Percentiles rank a stretch among this genome's conserved stretches.
These are phyloP conservation scores for Irpex lacteus DNA, from an alignment of 1,284 basidiomycete species.

Conservation along the genomic window DNA sequence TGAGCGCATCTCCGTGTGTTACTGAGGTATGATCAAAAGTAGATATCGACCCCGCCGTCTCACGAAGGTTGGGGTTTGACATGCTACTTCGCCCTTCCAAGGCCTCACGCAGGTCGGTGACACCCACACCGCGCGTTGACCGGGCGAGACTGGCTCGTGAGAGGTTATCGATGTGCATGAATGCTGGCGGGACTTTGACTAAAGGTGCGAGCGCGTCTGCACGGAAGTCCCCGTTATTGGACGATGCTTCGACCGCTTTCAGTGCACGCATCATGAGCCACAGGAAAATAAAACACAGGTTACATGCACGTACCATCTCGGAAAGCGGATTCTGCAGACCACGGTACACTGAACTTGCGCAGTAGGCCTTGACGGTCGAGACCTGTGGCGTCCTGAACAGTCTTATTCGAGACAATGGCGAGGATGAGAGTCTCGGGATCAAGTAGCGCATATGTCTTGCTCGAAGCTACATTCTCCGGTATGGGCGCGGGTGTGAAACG, in stretches of 20 bases:
- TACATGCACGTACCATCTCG: conserved; percentile 60
- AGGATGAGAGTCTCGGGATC: conserved; percentile 53
- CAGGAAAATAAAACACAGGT: not conserved
- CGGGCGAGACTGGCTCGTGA: conserved; percentile 78
- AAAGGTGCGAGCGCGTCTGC: conserved; percentile 65
- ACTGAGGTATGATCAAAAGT: conserved; percentile 68
- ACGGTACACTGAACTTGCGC: conserved; percentile 52
- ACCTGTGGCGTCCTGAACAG: conserved; percentile 62
- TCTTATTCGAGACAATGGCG: conserved; percentile 47
- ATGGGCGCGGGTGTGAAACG: not conserved
- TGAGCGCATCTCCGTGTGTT: conserved; percentile 41
- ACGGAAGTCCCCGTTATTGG: conserved; percentile 55
- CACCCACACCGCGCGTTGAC: conserved; percentile 75
- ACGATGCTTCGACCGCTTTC: conserved; percentile 58
- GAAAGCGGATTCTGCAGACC: conserved; percentile 77
- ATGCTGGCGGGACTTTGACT: conserved; percentile 73
- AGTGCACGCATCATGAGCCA: not conserved
- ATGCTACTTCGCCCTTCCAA: conserved; percentile 77
- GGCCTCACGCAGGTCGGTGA: conserved; percentile 83
- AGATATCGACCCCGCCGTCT: conserved; percentile 61
- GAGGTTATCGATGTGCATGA: conserved; percentile 88
- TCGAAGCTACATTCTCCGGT: not conserved
- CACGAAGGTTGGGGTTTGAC: conserved; percentile 67
- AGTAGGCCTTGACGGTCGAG: conserved; percentile 56
- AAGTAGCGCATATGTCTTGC: conserved; percentile 38